These are phyloP conservation scores for Prunus salicina DNA, from an alignment of 306 rosid species.

Conservation along the genomic window DNA sequence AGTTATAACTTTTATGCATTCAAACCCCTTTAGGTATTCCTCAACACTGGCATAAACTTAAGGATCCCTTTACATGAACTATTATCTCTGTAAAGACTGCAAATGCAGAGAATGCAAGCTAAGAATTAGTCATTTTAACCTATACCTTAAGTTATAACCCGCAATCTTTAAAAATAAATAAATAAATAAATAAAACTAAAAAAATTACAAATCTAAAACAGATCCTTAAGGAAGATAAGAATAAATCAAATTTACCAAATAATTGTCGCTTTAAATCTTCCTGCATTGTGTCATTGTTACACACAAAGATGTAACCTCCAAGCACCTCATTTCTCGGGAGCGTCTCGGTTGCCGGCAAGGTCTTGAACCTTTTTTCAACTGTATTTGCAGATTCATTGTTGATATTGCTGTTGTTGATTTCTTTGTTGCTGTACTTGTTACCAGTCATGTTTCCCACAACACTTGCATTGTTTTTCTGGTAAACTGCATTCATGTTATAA, in stretches of 20 bases:
- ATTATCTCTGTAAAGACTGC: background rate
- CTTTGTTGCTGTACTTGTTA: slow-evolving; percentile 76
- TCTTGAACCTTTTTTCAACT: slow-evolving; percentile 91
- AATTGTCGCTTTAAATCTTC: slow-evolving; percentile 96
- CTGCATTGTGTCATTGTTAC: slow-evolving; percentile 99
- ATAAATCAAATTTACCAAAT: slow-evolving; percentile 54
- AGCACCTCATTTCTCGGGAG: slow-evolving; percentile 97
- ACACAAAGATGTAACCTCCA: slow-evolving; percentile 97
- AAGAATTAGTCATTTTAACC: background rate
- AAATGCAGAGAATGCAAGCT: background rate
- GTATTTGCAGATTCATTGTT: slow-evolving; percentile 52
- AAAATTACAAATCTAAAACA: background rate
- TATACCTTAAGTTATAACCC: background rate
- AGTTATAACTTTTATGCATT: background rate
- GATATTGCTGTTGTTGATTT: slow-evolving; percentile 40
- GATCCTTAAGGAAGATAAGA: background rate
- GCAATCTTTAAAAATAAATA: background rate
- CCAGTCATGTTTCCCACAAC: slow-evolving; percentile 49
- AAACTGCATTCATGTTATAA: slow-evolving; percentile 66
- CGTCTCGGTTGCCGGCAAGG: slow-evolving; percentile 95
- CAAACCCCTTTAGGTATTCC: background rate
- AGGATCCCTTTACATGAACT: background rate
- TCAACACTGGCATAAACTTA: no score
- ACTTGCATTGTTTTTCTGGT: slow-evolving; percentile 66
- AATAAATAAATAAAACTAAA: no score